Evolutionary conservation across 108 stramenopile genomes (phyloP), one percentile per base, ranked within the genome.

Genomic region (Cylindrotheca fusiformis): DNA sequence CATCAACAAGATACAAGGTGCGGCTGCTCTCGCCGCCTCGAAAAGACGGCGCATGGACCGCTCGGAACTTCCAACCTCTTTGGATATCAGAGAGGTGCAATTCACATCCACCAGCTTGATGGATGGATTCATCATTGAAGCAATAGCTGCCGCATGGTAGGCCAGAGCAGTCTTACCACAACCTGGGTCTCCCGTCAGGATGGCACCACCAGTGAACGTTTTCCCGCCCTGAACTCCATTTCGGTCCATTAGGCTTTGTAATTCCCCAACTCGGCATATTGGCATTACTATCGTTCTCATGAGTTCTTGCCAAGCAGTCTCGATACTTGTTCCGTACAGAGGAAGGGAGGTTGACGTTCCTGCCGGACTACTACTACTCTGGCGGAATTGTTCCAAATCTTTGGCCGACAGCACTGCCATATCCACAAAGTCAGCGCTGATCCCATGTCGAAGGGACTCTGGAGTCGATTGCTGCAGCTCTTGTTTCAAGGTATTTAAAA

Each of bases 51-150:
- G 76, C n/a, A 93, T 63, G 6, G 86, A 84, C 5, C 83, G 76
- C 62, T 93, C 91, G 2, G 89, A 94, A 22, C 81, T 82, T 12
- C 89, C 89, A 5, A 94, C 76, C 68, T 94, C 88, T 70, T 94
- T 94, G 66, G 86, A 89, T 58, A 94, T 81, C 4, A 94, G 78
- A 8, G 88, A 89, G 6, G 81, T 87, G 45, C 89, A 90, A 50
- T 72, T 77, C n/a, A 94, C 93, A 50, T 94, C 88, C 5, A 94
- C n/a, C 5, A 94, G 57, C 21, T 77, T 77, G 1, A 91, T 56
- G 1, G 67, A 50, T 52, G 86, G 80, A 17, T 82, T 60, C 49
- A 80, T 57, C 24, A 57, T 67, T 3, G 86, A 70, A 46, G 90
- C 90, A 24, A 86, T 30, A 3, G 75, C 58, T 19, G 84, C 87